These are phyloP conservation scores for Lentinus brumalis DNA, from an alignment of 768 basidiomycete genomes.

Conservation along the genomic window DNA sequence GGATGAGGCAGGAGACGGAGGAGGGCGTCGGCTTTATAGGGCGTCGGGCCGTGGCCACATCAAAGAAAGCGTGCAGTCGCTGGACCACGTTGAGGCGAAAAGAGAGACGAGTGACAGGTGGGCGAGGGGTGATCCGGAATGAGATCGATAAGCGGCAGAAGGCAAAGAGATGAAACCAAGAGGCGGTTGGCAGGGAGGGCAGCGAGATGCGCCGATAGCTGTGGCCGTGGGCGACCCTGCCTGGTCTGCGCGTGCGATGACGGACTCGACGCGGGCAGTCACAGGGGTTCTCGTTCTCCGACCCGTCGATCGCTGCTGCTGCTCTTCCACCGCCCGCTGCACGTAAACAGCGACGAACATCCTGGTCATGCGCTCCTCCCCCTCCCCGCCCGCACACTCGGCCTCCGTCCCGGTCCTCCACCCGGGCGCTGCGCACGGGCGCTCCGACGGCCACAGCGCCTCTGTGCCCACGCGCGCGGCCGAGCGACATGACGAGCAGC, in stretches of 20 bases:
- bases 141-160: constrained; percentile 28
- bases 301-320: constrained; percentile 7
- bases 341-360: neutral
- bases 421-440: constrained; percentile 2
- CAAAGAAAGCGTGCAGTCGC: constrained; percentile 13
- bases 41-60: constrained; percentile 21
- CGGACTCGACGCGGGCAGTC: neutral
- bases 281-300: constrained; percentile 14
- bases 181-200: constrained; percentile 15
- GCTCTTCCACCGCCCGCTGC: neutral
- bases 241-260: no score
- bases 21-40: constrained; percentile 35
- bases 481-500: constrained; percentile 6
- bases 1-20: constrained; percentile 15
- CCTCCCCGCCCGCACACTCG: neutral
- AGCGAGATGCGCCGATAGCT: constrained; percentile 6
- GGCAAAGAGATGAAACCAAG: constrained; percentile 3
- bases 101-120: constrained; percentile 26
- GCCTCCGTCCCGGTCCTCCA: constrained; percentile 10
- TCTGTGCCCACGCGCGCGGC: neutral
- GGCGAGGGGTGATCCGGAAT: constrained; percentile 24
- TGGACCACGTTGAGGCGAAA: constrained; percentile 9
- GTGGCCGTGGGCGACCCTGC: neutral
- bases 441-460: constrained; percentile 16
- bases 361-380: neutral